A percentile compares a stretch with the other conserved stretches of the same genome.
phyloP scores from a whole-genome alignment of 2,329 filamentous ascomycete genomes.

The Ophiostoma populinum region DNA sequence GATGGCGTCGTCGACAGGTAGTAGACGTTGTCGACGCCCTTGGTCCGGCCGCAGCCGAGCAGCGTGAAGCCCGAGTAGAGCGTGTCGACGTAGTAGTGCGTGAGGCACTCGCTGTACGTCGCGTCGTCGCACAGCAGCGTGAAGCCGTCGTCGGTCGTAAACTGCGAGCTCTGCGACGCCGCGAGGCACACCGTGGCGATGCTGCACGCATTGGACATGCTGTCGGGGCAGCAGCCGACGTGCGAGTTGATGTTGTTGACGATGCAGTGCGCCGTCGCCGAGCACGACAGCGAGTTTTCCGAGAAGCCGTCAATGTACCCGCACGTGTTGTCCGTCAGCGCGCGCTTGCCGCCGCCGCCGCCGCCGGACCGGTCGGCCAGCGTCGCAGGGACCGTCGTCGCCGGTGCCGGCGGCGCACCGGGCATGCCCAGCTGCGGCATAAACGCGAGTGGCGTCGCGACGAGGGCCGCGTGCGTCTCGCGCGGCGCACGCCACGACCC shows the following conservation, averaged over 20 bases:
- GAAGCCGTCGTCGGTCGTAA: slow-evolving; percentile 13
- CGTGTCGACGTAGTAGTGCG: slow-evolving; percentile 15
- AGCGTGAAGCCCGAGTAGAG: slow-evolving; percentile 15
- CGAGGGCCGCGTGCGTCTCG: slow-evolving; percentile 10
- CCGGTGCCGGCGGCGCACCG: too few species aligned
- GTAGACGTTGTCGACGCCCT: slow-evolving; percentile 12
- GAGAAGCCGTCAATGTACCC: slow-evolving; percentile 15
- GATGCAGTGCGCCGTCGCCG: slow-evolving; percentile 13
- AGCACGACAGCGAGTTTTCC: slow-evolving; percentile 16
- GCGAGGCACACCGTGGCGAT: slow-evolving; percentile 12
- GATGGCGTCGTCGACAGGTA: slow-evolving; percentile 9
- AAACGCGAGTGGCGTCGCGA: not conserved
- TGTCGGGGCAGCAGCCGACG: slow-evolving; percentile 18
- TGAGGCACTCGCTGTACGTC: slow-evolving; percentile 16
- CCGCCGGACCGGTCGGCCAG: slow-evolving; percentile 6
- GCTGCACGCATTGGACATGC: not conserved
- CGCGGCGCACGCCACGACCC: slow-evolving; percentile 13
- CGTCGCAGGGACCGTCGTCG: slow-evolving; percentile 10
- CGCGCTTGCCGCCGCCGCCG: slow-evolving; percentile 14
- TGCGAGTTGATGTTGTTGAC: slow-evolving; percentile 15
- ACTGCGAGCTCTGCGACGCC: slow-evolving; percentile 11
- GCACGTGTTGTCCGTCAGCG: slow-evolving; percentile 16
- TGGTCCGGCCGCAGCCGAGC: slow-evolving; percentile 15
- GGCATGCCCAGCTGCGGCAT: not conserved
- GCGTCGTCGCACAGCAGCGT: slow-evolving; percentile 16